Evolutionary conservation across 2,329 filamentous ascomycete species (phyloP).

Genomic region (Graphilbum ipis-grandicollis): DNA sequence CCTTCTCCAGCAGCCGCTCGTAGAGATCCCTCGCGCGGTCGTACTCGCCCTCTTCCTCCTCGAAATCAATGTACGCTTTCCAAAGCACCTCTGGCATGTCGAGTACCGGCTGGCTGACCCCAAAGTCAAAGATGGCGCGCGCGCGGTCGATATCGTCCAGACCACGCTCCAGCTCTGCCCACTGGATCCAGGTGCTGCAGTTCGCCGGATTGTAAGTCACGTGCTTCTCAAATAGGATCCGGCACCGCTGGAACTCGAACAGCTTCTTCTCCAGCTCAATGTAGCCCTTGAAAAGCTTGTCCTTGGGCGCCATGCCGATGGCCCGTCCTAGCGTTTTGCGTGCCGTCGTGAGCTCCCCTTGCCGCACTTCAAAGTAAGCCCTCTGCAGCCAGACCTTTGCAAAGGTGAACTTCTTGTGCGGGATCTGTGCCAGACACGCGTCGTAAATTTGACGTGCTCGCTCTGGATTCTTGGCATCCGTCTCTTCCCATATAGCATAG

Average conservation of each 20-base stretch:
- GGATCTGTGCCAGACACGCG: conserved; percentile 72
- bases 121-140: conserved; percentile 82
- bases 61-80: conserved; percentile 98
- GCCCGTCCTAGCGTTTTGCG: conserved; percentile 80
- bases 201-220: conserved; percentile 84
- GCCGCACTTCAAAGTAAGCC: conserved; percentile 82
- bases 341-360: conserved; percentile 61
- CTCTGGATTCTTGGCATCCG: conserved; percentile 60
- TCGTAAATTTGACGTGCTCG: conserved; percentile 81
- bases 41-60: conserved; percentile 89
- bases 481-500: conserved; percentile 90
- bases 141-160: conserved; percentile 80
- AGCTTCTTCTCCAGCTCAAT: conserved; percentile 83
- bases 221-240: conserved; percentile 85
- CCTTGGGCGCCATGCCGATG: conserved; percentile 89
- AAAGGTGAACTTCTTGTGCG: conserved; percentile 94
- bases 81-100: conserved; percentile 97
- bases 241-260: conserved; percentile 84
- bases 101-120: conserved; percentile 61
- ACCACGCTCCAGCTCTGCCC: conserved; percentile 80
- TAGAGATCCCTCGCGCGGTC: conserved; percentile 68
- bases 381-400: conserved; percentile 92
- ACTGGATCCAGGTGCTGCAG: conserved; percentile 89
- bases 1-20: conserved; percentile 81
- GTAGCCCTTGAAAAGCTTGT: conserved; percentile 87